Evolutionary conservation across 768 basidiomycete genomes (phyloP).

Genomic region (Pisolithus orientalis): DNA sequence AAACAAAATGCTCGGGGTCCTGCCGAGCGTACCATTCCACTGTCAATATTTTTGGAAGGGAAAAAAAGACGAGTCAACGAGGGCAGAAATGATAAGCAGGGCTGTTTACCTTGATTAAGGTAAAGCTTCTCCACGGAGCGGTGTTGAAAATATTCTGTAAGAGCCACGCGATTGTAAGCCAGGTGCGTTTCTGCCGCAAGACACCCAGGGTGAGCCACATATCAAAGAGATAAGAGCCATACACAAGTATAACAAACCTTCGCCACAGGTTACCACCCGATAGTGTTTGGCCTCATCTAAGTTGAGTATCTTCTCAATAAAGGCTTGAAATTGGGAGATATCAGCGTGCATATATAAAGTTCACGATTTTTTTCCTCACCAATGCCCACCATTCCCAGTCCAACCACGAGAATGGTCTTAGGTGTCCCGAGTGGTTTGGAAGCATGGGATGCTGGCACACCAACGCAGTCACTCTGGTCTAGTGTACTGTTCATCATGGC

Average conservation of each 20-base stretch:
- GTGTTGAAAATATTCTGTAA: slow-evolving; percentile 60
- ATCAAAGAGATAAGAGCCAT: slow-evolving; percentile 18
- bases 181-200: slow-evolving; percentile 32
- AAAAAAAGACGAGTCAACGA: background rate
- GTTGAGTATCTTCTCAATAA: slow-evolving; percentile 63
- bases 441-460: background rate
- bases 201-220: slow-evolving; percentile 7
- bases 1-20: slow-evolving; percentile 48
- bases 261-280: slow-evolving; percentile 54
- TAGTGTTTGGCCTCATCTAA: slow-evolving; percentile 46
- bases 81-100: background rate
- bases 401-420: slow-evolving; percentile 28
- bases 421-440: background rate
- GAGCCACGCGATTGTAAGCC: slow-evolving; percentile 46
- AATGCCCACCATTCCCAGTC: slow-evolving; percentile 59
- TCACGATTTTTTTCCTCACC: slow-evolving; percentile 24
- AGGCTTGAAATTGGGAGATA: slow-evolving; percentile 32
- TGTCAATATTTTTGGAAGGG: slow-evolving; percentile 16
- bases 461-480: background rate
- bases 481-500: background rate
- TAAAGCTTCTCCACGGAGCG: slow-evolving; percentile 53
- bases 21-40: slow-evolving; percentile 57
- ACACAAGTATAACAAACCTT: slow-evolving; percentile 30
- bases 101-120: slow-evolving; percentile 39
- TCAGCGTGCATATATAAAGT: background rate